phyloP scores from a whole-genome alignment of 129 eudicot species.

The Artemisia annua region DNA sequence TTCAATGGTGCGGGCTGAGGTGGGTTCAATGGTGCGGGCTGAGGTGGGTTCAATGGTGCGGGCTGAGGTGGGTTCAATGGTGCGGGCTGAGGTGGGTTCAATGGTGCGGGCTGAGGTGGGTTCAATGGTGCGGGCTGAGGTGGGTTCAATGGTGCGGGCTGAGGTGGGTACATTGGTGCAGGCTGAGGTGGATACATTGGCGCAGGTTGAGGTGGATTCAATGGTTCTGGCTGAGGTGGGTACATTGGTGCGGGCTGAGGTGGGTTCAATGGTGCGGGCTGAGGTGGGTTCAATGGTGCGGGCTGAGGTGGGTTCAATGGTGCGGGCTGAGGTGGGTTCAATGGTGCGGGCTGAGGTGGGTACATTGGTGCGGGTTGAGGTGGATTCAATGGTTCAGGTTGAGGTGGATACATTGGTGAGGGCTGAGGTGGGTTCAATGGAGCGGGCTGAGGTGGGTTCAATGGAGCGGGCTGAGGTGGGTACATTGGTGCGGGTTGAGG shows the following conservation, averaged over 20 bases:
- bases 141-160: background rate
- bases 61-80: background rate
- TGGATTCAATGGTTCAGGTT: background rate
- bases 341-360: background rate
- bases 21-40: background rate
- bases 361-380: background rate
- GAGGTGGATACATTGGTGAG: background rate
- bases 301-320: background rate
- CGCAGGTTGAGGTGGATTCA: background rate
- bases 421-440: background rate
- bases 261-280: background rate
- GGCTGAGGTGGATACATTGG: background rate
- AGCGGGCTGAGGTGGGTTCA: background rate
- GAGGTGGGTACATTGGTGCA: background rate
- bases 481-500: background rate
- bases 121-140: background rate
- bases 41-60: background rate
- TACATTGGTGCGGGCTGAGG: background rate
- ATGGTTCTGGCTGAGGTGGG: background rate
- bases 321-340: background rate
- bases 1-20: background rate
- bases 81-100: background rate
- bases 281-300: background rate
- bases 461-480: background rate
- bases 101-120: background rate